Evolutionary conservation across 129 eudicot species (phyloP).

Genomic region (Gnaphalium uliginosum): DNA sequence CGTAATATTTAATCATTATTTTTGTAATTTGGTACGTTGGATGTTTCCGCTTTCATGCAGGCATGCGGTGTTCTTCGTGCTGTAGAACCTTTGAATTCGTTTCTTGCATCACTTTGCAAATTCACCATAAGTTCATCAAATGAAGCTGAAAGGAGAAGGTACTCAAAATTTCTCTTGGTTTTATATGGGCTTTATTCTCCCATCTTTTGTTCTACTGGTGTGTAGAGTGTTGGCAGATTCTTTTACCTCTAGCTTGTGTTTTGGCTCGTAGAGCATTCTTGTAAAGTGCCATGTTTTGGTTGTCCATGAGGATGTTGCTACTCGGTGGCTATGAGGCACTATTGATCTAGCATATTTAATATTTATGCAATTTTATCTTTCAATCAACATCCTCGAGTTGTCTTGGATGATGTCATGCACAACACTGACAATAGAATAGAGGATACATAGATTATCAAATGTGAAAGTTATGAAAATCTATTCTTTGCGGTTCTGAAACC

Average conservation of each 20-base stretch:
- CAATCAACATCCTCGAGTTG: not conserved
- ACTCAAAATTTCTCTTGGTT: slow-evolving; percentile 15
- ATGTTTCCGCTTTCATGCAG: slow-evolving; percentile 42
- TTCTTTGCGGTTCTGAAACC: not conserved
- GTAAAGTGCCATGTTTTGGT: not conserved
- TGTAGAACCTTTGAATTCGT: slow-evolving; percentile 93
- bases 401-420: not conserved
- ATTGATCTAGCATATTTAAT: not conserved
- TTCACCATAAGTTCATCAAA: slow-evolving; percentile 80
- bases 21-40: slow-evolving; percentile 5
- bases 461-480: not conserved
- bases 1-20: slow-evolving; percentile 1
- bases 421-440: not conserved
- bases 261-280: not conserved
- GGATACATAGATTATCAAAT: slow-evolving; percentile 2
- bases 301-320: slow-evolving; percentile 6
- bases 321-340: slow-evolving; percentile 1
- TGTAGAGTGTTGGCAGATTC: not conserved
- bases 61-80: slow-evolving; percentile 98
- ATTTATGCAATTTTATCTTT: not conserved
- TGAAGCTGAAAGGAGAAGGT: slow-evolving; percentile 87
- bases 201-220: not conserved
- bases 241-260: not conserved
- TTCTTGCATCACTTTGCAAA: slow-evolving; percentile 97
- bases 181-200: slow-evolving; percentile 13